Percentiles rank a stretch among this genome's conserved stretches.
Evolutionary conservation across 768 basidiomycete genomes (phyloP).

Genomic region (Hygrophorus russula): DNA sequence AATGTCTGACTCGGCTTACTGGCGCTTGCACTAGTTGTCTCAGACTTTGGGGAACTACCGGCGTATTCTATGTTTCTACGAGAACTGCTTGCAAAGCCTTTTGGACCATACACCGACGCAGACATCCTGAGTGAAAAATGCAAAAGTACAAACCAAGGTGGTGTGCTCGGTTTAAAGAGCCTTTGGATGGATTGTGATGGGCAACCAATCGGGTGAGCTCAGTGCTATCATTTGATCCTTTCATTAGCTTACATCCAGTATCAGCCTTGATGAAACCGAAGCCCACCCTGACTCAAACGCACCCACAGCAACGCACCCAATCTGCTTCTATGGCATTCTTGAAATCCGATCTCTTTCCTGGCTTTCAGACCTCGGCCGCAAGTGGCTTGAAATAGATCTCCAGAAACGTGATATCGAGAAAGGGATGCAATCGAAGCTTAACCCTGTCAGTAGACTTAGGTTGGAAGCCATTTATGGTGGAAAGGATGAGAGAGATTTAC

Average conservation of each 20-base stretch:
- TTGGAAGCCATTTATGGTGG: constrained; percentile 23
- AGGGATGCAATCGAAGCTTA: constrained; percentile 11
- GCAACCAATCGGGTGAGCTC: constrained; percentile 4
- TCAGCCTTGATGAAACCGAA: constrained; percentile 40
- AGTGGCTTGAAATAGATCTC: constrained; percentile 32
- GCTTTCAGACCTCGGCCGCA: constrained; percentile 36
- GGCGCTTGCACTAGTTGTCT: too few species aligned
- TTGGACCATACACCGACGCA: constrained; percentile 22
- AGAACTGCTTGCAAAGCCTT: constrained; percentile 15
- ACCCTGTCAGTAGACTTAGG: constrained; percentile 18
- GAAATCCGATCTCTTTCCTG: constrained; percentile 33
- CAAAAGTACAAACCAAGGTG: constrained; percentile 1
- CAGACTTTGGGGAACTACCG: too few species aligned
- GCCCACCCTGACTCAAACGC: constrained; percentile 13
- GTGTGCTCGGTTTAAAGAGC: neutral
- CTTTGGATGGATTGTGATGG: constrained; percentile 1
- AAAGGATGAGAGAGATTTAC: neutral
- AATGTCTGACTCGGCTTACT: too few species aligned
- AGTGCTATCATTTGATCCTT: neutral
- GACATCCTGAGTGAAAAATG: constrained; percentile 14
- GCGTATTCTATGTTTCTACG: constrained; percentile 2
- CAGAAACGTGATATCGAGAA: constrained; percentile 24
- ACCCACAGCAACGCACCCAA: constrained; percentile 14
- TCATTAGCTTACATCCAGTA: neutral
- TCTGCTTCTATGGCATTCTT: constrained; percentile 42